Conservation (phyloP, 2,329 filamentous ascomycete genomes). For the Dothiorella sarmentorum region DNA sequence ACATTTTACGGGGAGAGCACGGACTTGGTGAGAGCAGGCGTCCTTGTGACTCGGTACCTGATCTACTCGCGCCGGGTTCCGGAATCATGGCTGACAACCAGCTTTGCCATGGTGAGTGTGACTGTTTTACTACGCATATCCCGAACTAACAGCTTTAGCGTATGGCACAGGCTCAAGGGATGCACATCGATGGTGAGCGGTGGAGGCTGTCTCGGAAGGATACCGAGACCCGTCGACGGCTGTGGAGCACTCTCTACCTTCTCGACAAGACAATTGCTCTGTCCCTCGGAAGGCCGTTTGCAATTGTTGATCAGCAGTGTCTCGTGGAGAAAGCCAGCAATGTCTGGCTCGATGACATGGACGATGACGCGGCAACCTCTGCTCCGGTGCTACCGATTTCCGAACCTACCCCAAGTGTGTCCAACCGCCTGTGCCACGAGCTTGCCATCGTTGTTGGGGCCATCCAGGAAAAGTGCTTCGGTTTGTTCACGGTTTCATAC, state of each 20-base stretch:
- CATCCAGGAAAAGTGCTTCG: constrained; percentile 42
- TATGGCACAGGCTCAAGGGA: constrained; percentile 44
- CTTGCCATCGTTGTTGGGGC: constrained; percentile 38
- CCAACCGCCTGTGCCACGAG: constrained; percentile 31
- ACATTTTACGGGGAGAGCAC: constrained; percentile 43
- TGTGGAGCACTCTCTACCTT: constrained; percentile 42
- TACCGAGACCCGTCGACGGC: constrained; percentile 37
- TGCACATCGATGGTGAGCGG: constrained; percentile 43
- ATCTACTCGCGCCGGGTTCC: constrained; percentile 39
- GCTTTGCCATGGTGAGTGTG: constrained; percentile 35
- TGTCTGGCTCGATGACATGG: constrained; percentile 38
- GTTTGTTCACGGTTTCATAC: constrained; percentile 37
- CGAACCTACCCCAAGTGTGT: constrained; percentile 36
- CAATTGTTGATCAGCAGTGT: constrained; percentile 40
- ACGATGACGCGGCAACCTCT: constrained; percentile 29
- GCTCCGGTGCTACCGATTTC: constrained; percentile 26
- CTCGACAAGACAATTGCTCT: constrained; percentile 42
- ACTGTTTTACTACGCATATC: neutral
- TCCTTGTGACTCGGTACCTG: constrained; percentile 41
- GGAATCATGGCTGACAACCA: constrained; percentile 42
- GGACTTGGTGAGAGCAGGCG: constrained; percentile 41
- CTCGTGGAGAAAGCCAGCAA: constrained; percentile 39
- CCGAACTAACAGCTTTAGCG: constrained; percentile 20
- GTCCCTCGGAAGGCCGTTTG: constrained; percentile 40
- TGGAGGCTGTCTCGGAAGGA: constrained; percentile 38